These are phyloP conservation scores for Ambrosia hybrid DNA, from an alignment of 140 eudicot genomes.

Conservation along the genomic window DNA sequence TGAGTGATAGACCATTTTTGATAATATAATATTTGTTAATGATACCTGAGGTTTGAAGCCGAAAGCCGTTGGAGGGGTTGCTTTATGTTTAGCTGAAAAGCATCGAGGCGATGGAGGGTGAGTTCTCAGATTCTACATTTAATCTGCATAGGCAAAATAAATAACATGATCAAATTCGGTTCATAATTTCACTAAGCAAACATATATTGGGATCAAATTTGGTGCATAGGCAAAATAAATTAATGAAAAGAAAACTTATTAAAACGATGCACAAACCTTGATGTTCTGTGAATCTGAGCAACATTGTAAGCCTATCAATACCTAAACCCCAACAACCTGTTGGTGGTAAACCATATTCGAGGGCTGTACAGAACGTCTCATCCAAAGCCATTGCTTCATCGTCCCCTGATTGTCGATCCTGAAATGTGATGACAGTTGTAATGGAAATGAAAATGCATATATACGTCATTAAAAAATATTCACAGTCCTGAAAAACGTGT, in stretches of 20 bases:
- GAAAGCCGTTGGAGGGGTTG: no score
- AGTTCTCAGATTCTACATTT: no score
- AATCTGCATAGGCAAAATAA: no score
- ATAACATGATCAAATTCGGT: no score
- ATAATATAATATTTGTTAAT: no score
- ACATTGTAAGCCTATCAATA: conserved; percentile 82
- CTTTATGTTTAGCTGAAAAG: no score
- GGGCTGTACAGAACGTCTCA: conserved; percentile 87
- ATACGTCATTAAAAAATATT: not conserved
- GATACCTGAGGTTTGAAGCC: no score
- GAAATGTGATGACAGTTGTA: conserved; percentile 14
- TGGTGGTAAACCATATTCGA: conserved; percentile 92
- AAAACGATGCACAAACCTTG: conserved; percentile 49
- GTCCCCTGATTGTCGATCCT: conserved; percentile 97
- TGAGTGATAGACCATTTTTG: no score
- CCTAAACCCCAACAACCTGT: conserved; percentile 99
- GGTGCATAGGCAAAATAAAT: no score
- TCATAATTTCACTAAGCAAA: no score
- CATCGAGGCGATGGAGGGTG: no score
- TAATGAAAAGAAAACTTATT: not conserved
- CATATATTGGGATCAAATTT: no score
- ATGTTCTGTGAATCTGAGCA: conserved; percentile 92
- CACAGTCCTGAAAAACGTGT: not conserved
- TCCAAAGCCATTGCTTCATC: conserved; percentile 99
- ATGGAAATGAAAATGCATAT: not conserved